A percentile compares a stretch with the other conserved stretches of the same genome.
Evolutionary conservation across 2,329 filamentous ascomycete species (phyloP).

Genomic region (Tolypocladium amazonense): DNA sequence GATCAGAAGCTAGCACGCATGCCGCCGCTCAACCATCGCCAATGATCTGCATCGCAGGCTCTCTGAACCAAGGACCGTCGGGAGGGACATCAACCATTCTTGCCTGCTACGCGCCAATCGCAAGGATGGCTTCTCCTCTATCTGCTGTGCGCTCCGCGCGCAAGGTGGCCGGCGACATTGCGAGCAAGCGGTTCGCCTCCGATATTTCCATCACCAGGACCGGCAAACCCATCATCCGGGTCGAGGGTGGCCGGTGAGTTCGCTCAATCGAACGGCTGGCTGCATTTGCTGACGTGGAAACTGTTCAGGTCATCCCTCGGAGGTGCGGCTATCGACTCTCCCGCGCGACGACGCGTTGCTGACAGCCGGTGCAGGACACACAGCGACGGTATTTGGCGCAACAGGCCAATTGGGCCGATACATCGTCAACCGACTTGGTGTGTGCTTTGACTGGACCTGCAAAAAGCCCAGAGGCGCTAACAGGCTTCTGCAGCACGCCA

Average conservation of each 20-base stretch:
- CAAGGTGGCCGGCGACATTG: constrained; percentile 33
- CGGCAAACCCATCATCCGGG: constrained; percentile 85
- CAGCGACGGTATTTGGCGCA: constrained; percentile 94
- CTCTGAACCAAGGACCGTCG: constrained; percentile 16
- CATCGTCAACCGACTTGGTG: constrained; percentile 88
- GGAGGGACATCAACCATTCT: constrained; percentile 17
- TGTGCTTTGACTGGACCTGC: constrained; percentile 8
- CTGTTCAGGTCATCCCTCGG: constrained; percentile 67
- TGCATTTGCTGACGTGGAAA: constrained; percentile 15
- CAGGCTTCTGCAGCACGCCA: constrained; percentile 53
- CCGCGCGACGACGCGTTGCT: constrained; percentile 10
- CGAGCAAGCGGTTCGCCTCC: constrained; percentile 48
- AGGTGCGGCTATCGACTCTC: constrained; percentile 44
- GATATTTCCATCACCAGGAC: constrained; percentile 92
- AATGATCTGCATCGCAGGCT: constrained; percentile 7
- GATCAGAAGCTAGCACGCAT: neutral
- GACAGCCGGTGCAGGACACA: constrained; percentile 57
- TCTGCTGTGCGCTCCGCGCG: constrained; percentile 44
- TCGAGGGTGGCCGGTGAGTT: constrained; percentile 77
- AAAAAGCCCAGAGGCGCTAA: constrained; percentile 8
- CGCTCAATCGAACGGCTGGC: constrained; percentile 10
- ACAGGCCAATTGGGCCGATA: constrained; percentile 93
- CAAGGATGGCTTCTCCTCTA: constrained; percentile 46
- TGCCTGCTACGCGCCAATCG: constrained; percentile 12
- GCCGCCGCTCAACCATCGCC: constrained; percentile 4